phyloP scores from a whole-genome alignment of 805 yeast genomes.

The Cyberlindnera mississippiensis region DNA sequence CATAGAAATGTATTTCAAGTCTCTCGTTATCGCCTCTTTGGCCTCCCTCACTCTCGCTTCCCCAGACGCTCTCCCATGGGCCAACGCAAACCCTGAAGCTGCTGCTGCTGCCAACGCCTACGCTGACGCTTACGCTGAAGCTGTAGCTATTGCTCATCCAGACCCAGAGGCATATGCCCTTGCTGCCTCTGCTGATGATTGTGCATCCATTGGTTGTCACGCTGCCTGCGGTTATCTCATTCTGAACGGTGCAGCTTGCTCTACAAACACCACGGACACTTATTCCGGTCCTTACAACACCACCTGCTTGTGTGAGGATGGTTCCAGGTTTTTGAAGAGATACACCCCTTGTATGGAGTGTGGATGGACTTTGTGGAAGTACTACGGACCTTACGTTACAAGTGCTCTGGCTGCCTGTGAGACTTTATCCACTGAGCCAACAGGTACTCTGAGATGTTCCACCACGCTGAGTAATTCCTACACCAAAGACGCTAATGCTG shows the following conservation, averaged over 20 bases:
- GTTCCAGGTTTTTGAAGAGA: constrained; percentile 23
- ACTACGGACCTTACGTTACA: constrained; percentile 31
- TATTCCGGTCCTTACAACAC: constrained; percentile 28
- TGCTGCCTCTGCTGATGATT: constrained; percentile 29
- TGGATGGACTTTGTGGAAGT: constrained; percentile 37
- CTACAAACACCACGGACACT: constrained; percentile 17
- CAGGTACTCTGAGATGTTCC: constrained; percentile 30
- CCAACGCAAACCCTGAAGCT: constrained; percentile 16
- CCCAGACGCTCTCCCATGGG: constrained; percentile 19
- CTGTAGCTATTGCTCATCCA: constrained; percentile 28
- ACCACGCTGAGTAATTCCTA: constrained; percentile 20
- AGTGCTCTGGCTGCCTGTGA: constrained; percentile 30
- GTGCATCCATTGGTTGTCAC: constrained; percentile 31
- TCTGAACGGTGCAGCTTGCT: constrained; percentile 28
- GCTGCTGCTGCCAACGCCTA: constrained; percentile 22
- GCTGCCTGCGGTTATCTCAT: constrained; percentile 32
- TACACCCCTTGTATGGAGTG: constrained; percentile 34
- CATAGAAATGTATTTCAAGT: constrained; percentile 3
- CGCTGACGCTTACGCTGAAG: constrained; percentile 25
- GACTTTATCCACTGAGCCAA: constrained; percentile 30
- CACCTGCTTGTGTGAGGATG: constrained; percentile 30
- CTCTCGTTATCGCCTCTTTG: constrained; percentile 1
- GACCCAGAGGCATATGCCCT: constrained; percentile 27
- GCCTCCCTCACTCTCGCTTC: constrained; percentile 3
- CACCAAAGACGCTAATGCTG: constrained; percentile 15